Base-by-base conservation (phyloP, 768 basidiomycete genomes). In the Lentinula raphanica region DNA sequence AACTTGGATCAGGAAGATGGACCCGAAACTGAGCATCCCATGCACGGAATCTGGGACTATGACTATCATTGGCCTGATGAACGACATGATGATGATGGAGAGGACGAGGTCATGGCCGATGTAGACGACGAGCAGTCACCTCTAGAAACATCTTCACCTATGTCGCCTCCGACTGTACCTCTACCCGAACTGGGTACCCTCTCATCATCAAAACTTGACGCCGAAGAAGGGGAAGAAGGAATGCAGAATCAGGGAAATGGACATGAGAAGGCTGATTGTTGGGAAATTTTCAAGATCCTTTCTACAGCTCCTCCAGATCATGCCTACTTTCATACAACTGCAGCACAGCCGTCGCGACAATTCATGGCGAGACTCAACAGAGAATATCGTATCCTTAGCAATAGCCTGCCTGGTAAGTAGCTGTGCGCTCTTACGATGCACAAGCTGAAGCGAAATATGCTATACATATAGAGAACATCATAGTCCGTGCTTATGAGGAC, bases 401-500 rank as follows among this genome's bases (percentile, higher is more conserved):
- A 74, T 58, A 92, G 92, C 63, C 70, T 97, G 55, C 94, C 94
- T 68, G 92, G 94, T 94, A 59, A 59, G 78, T 66, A n/a, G 15
- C 40, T 27, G 32, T 38, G 35, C 50, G 27, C 23, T 39, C 17
- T 45, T 49, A 27, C 5, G 21, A 12, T 29, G n/a, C 62, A 46
- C 48, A 48, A 27, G 40, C 39, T 27, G 54, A 45, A 44, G 13
- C 27, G 60, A 35, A 13, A 27, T 35, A 48, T 48, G 29, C n/a
- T n/a, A n/a, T n/a, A n/a, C n/a, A n/a, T 28, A 8, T 65, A 90
- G 93, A 94, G 59, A 87, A 88, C 13, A 94, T 98, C 63, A 66
- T 96, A 54, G 91, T 98, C 49, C 85, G 94, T 58, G 88, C 88
- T 25, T 98, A 90, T 67, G 94, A 97, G 70, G 89, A 96, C 68